Evolutionary conservation across 352 stramenopile species (phyloP).

Genomic region (Phytophthora pini): DNA sequence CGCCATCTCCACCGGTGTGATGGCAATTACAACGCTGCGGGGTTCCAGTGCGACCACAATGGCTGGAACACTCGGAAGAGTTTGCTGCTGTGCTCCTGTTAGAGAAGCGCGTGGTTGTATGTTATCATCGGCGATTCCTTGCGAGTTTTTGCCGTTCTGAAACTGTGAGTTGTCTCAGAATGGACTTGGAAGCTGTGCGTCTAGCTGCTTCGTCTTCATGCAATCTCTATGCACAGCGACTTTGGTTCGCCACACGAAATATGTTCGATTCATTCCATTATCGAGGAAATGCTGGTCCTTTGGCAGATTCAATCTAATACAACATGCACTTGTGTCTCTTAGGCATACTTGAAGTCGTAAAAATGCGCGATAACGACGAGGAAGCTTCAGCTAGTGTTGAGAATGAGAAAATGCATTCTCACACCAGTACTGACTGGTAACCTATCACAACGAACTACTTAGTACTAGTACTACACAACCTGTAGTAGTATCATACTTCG

Average conservation of each 20-base stretch:
- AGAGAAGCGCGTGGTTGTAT: background rate
- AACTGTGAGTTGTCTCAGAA: constrained; percentile 1
- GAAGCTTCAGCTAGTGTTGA: no score
- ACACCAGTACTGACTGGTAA: no score
- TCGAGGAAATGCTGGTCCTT: no score
- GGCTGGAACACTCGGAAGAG: background rate
- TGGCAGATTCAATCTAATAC: no score
- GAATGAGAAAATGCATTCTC: no score
- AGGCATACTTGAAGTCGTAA: no score
- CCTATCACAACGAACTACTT: no score
- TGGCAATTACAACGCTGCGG: background rate
- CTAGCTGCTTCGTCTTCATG: constrained; percentile 4
- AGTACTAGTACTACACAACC: no score
- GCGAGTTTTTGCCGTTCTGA: background rate
- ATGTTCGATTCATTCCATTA: no score
- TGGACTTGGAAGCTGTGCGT: background rate
- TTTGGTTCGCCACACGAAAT: background rate
- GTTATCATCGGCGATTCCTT: background rate
- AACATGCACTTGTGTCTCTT: no score
- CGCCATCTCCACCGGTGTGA: background rate
- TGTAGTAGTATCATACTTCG: no score
- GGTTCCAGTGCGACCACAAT: background rate
- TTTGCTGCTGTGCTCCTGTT: background rate
- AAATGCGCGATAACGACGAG: no score
- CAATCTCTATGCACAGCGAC: background rate